A percentile compares a stretch with the other conserved stretches of the same genome.
These are phyloP conservation scores for Camptophora hylomeconis DNA, from an alignment of 2,329 filamentous ascomycete species.

Conservation along the genomic window DNA sequence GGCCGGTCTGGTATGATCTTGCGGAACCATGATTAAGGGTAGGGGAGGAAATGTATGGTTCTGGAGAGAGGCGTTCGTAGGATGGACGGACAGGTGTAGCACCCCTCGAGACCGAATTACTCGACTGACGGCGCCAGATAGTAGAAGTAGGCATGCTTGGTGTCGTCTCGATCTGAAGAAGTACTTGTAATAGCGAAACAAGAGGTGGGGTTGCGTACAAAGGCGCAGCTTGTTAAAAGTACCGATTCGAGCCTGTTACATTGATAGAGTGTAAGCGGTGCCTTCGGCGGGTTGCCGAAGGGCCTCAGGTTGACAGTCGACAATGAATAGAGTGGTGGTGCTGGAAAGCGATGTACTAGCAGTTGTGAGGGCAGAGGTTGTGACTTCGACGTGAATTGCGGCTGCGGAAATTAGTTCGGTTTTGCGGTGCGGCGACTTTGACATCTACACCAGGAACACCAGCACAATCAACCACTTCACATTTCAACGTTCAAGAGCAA, in stretches of 20 bases:
- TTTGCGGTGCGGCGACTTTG: constrained; percentile 1
- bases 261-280: too few relatives aligned
- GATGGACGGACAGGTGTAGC: constrained; percentile 12
- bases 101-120: constrained; percentile 6
- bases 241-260: too few relatives aligned
- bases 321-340: too few relatives aligned
- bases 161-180: not conserved
- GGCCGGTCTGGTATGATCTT: not conserved
- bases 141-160: constrained; percentile 15
- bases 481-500: too few relatives aligned
- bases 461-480: constrained; percentile 1
- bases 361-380: too few relatives aligned
- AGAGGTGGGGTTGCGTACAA: constrained; percentile 12
- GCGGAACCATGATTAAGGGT: not conserved
- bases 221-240: too few relatives aligned
- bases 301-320: too few relatives aligned
- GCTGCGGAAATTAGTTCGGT: too few relatives aligned
- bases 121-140: constrained; percentile 11
- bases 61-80: constrained; percentile 16
- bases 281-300: too few relatives aligned
- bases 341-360: too few relatives aligned
- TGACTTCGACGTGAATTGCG: too few relatives aligned
- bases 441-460: constrained; percentile 1
- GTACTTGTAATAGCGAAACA: constrained; percentile 8
- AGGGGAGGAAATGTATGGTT: constrained; percentile 6